phyloP scores from a whole-genome alignment of 75 land plant genomes.

The Cryptomeria japonica region DNA sequence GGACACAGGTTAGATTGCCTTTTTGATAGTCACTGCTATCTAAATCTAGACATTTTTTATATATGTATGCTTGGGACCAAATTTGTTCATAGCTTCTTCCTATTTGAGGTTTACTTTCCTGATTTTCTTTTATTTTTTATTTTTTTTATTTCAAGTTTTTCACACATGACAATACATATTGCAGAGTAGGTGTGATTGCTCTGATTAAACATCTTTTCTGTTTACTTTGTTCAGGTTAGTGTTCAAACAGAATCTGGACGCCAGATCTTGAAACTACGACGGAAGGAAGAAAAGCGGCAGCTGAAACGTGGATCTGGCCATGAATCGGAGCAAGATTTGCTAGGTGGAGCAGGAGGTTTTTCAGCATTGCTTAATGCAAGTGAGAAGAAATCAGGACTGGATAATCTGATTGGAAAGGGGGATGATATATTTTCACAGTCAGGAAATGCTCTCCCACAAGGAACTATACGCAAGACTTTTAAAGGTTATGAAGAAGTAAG shows the following conservation, averaged over 20 bases:
- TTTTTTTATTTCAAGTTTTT: not conserved
- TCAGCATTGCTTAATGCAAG: slow-evolving; percentile 81
- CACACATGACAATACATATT: not conserved
- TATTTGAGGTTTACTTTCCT: not conserved
- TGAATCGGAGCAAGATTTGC: slow-evolving; percentile 55
- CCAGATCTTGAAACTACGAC: slow-evolving; percentile 84
- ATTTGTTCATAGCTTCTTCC: not conserved
- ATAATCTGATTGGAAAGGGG: slow-evolving; percentile 78
- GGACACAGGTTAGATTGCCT: slow-evolving; percentile 68
- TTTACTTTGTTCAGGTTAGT: slow-evolving; percentile 62
- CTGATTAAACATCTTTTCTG: not conserved
- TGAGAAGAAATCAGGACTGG: slow-evolving; percentile 66
- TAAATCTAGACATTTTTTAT: not conserved
- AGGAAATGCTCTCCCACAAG: slow-evolving; percentile 83
- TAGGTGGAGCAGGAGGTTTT: slow-evolving; percentile 63
- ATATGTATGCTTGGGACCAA: not conserved
- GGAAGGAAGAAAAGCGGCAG: slow-evolving; percentile 86
- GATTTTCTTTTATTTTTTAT: too few species aligned
- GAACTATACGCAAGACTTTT: slow-evolving; percentile 67
- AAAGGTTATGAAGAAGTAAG: slow-evolving; percentile 95
- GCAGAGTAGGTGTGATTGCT: not conserved
- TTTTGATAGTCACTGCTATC: not conserved
- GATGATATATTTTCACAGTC: slow-evolving; percentile 40
- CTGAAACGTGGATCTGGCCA: slow-evolving; percentile 54
- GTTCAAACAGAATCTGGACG: slow-evolving; percentile 79